A percentile compares a stretch with the other conserved stretches of the same genome.
These are phyloP conservation scores for Naganishia kalamii DNA, from an alignment of 768 basidiomycete genomes.

Conservation along the genomic window DNA sequence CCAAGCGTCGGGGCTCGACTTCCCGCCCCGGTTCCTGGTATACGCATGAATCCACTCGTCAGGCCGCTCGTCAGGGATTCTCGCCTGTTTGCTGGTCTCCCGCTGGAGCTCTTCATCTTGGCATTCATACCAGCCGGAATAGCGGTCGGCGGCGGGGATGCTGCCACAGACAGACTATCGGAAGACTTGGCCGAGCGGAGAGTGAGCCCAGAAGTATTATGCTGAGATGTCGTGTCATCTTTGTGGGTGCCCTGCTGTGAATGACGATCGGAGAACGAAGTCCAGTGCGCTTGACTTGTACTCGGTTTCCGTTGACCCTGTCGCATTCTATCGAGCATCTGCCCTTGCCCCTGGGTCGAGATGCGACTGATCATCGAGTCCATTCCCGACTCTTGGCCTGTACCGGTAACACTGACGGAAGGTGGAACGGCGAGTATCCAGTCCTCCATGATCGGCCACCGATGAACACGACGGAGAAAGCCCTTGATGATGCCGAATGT, in stretches of 20 bases:
- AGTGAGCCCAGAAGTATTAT: neutral
- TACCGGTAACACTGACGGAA: neutral
- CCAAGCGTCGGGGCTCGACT: neutral
- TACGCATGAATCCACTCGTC: slow-evolving; percentile 9
- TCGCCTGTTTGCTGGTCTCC: neutral
- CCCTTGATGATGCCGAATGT: slow-evolving; percentile 99
- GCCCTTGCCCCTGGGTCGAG: slow-evolving; percentile 14
- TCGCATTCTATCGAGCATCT: slow-evolving; percentile 19
- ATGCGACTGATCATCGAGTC: slow-evolving; percentile 32
- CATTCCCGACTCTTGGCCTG: slow-evolving; percentile 25
- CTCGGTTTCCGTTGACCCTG: neutral
- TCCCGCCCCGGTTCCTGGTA: slow-evolving; percentile 4
- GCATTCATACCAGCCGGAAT: too few relatives aligned
- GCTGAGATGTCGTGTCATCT: neutral
- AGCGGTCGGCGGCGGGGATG: slow-evolving; percentile 4
- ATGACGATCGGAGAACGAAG: slow-evolving; percentile 1
- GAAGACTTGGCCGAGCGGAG: neutral
- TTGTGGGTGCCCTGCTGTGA: neutral
- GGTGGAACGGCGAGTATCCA: neutral
- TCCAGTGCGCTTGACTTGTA: slow-evolving; percentile 1
- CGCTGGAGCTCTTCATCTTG: neutral
- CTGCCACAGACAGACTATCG: neutral
- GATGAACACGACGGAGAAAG: slow-evolving; percentile 83
- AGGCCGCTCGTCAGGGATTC: slow-evolving; percentile 5
- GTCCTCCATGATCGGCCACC: slow-evolving; percentile 65